A percentile compares a stretch with the other conserved stretches of the same genome.
phyloP scores from a whole-genome alignment of 306 rosid species.

The Trifolium fragiferum region DNA sequence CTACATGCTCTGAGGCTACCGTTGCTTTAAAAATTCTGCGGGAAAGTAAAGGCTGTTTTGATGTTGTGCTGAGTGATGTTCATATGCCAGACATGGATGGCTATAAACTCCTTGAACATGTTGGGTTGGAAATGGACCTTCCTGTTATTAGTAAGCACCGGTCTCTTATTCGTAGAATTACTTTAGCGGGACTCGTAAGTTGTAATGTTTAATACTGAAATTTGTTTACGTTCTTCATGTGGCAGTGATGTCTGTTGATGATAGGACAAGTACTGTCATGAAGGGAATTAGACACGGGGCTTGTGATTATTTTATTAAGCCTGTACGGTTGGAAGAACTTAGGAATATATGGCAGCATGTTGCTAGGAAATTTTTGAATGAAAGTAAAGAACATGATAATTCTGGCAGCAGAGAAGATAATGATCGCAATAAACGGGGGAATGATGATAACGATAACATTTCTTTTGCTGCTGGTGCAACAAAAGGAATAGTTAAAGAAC shows the following conservation, averaged over 20 bases:
- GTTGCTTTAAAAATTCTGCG: constrained; percentile 76
- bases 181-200: background rate
- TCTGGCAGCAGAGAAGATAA: constrained; percentile 64
- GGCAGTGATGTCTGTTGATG: constrained; percentile 85
- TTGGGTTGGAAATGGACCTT: constrained; percentile 84
- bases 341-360: constrained; percentile 86
- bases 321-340: constrained; percentile 72
- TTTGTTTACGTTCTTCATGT: constrained; percentile 42
- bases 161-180: constrained; percentile 20
- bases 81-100: constrained; percentile 92
- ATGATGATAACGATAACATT: constrained; percentile 61
- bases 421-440: constrained; percentile 52
- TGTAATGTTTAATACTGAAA: constrained; percentile 15
- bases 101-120: constrained; percentile 70
- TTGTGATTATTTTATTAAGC: constrained; percentile 79
- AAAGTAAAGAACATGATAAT: constrained; percentile 61
- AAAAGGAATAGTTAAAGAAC: constrained; percentile 55
- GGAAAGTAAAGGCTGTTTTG: constrained; percentile 72
- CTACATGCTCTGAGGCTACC: constrained; percentile 62
- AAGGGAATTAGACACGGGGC: constrained; percentile 77
- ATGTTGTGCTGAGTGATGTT: constrained; percentile 81
- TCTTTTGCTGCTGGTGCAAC: constrained; percentile 59
- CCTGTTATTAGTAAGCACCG: constrained; percentile 73
- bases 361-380: constrained; percentile 62
- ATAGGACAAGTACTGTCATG: constrained; percentile 72